These are phyloP conservation scores for Saccharomyces mikatae DNA, from an alignment of 805 yeast genomes.

Conservation along the genomic window DNA sequence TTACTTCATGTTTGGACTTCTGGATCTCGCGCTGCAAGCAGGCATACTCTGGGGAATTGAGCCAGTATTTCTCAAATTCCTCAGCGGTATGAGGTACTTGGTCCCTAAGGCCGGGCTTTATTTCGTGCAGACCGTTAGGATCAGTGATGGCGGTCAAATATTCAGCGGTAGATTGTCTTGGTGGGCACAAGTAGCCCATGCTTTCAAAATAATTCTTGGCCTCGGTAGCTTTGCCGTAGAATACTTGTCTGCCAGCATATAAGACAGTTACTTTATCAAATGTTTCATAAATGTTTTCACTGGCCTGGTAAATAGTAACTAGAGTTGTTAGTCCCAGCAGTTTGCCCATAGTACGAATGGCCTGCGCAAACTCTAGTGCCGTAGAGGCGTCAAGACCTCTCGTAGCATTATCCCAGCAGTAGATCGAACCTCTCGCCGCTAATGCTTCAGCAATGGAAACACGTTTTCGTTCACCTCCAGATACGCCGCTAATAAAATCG, in stretches of 20 bases:
- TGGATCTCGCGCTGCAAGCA: conserved; percentile 39
- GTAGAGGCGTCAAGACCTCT: conserved; percentile 74
- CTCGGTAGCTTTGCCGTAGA: conserved; percentile 42
- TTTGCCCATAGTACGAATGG: conserved; percentile 48
- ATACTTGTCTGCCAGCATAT: conserved; percentile 47
- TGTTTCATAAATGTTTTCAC: conserved; percentile 45
- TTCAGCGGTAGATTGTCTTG: conserved; percentile 55
- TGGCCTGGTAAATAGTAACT: conserved; percentile 54
- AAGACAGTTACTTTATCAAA: conserved; percentile 49
- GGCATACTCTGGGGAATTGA: conserved; percentile 33
- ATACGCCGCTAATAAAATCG: conserved; percentile 59
- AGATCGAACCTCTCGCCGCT: conserved; percentile 47
- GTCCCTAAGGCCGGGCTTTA: conserved; percentile 38
- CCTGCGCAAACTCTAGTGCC: conserved; percentile 57
- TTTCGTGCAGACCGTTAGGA: conserved; percentile 38
- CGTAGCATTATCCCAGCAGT: conserved; percentile 68
- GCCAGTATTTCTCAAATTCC: conserved; percentile 46
- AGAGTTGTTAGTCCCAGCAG: conserved; percentile 44
- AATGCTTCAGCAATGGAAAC: conserved; percentile 76
- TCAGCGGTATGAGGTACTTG: conserved; percentile 48
- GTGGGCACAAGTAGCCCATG: conserved; percentile 51
- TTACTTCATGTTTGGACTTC: conserved; percentile 19
- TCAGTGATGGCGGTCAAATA: conserved; percentile 55
- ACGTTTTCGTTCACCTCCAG: conserved; percentile 84
- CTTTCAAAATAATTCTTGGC: conserved; percentile 46